A percentile compares a stretch with the other conserved stretches of the same genome.
phyloP scores from a whole-genome alignment of 768 basidiomycete species.

The Pseudohyphozyma bogoriensis region DNA sequence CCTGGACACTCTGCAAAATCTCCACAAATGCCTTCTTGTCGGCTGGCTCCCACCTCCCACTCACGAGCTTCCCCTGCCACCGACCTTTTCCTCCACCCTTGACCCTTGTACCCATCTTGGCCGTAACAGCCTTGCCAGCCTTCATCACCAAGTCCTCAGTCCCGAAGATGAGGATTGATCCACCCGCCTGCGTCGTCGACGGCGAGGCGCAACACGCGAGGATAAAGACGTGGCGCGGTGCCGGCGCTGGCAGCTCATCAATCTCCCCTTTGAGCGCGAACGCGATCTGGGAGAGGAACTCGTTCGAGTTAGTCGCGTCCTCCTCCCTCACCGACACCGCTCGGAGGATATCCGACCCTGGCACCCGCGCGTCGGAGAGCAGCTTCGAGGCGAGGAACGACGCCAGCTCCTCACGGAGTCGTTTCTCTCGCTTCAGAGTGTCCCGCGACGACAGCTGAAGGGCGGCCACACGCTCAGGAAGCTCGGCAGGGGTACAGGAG shows the following conservation, averaged over 20 bases:
- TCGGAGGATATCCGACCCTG: background rate
- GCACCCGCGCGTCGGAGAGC: background rate
- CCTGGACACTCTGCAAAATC: background rate
- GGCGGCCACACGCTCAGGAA: slow-evolving; percentile 58
- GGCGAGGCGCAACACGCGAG: slow-evolving; percentile 21
- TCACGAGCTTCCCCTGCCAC: slow-evolving; percentile 68
- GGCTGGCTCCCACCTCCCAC: slow-evolving; percentile 50
- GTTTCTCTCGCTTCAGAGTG: slow-evolving; percentile 51
- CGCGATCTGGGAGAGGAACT: slow-evolving; percentile 26
- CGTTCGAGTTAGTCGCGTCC: slow-evolving; percentile 30
- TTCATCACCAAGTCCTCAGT: slow-evolving; percentile 52
- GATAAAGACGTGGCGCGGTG: slow-evolving; percentile 12
- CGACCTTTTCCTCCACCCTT: slow-evolving; percentile 71
- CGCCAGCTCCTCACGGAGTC: slow-evolving; percentile 53
- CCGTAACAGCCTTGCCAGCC: slow-evolving; percentile 23
- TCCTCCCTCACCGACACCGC: slow-evolving; percentile 24
- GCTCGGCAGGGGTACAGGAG: slow-evolving; percentile 56
- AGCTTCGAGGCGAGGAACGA: slow-evolving; percentile 34
- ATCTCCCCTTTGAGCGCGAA: slow-evolving; percentile 9
- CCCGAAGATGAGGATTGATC: slow-evolving; percentile 49
- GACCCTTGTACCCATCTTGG: slow-evolving; percentile 41
- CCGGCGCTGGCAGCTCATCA: background rate
- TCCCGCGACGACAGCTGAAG: slow-evolving; percentile 58
- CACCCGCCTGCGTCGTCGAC: slow-evolving; percentile 45
- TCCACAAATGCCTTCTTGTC: slow-evolving; percentile 6